These are phyloP conservation scores for Erythrobasidium yunnanense DNA, from an alignment of 768 basidiomycete species.

Conservation along the genomic window DNA sequence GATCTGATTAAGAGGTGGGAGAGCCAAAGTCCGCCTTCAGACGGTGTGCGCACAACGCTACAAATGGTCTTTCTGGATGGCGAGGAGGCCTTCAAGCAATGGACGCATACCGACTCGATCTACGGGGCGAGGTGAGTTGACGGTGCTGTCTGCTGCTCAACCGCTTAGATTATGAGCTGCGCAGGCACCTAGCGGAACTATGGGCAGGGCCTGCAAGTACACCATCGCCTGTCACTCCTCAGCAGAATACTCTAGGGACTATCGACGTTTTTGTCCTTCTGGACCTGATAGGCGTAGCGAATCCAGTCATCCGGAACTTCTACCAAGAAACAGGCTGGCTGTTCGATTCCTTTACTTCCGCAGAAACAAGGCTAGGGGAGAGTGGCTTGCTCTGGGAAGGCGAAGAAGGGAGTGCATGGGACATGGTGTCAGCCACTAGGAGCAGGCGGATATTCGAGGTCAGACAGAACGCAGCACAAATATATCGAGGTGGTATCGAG, in stretches of 20 bases:
- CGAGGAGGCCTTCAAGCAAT: conserved; percentile 84
- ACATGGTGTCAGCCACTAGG: conserved; percentile 2
- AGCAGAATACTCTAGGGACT: conserved; percentile 55
- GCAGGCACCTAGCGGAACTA: conserved; percentile 76
- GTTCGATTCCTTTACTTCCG: conserved; percentile 61
- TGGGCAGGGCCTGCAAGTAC: conserved; percentile 64
- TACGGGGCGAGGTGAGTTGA: conserved; percentile 75
- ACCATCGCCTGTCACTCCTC: conserved; percentile 40
- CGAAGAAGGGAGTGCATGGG: conserved; percentile 17
- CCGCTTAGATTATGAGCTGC: conserved; percentile 6
- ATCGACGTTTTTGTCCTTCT: conserved; percentile 87
- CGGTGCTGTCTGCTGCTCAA: neutral
- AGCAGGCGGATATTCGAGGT: conserved; percentile 23
- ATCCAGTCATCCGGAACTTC: conserved; percentile 67
- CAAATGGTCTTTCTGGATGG: conserved; percentile 95
- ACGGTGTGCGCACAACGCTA: conserved; percentile 54
- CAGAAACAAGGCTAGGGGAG: conserved; percentile 61
- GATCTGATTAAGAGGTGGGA: conserved; percentile 48
- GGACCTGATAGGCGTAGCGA: conserved; percentile 72
- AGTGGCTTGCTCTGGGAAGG: conserved; percentile 50
- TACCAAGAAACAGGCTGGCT: conserved; percentile 87
- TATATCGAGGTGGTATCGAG: conserved; percentile 25
- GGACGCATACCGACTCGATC: conserved; percentile 80
- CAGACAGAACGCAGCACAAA: conserved; percentile 15
- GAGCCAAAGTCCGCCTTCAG: conserved; percentile 46